Evolutionary conservation across 176 grass and related monocot species (phyloP).

Genomic region (Oryza australiensis): DNA sequence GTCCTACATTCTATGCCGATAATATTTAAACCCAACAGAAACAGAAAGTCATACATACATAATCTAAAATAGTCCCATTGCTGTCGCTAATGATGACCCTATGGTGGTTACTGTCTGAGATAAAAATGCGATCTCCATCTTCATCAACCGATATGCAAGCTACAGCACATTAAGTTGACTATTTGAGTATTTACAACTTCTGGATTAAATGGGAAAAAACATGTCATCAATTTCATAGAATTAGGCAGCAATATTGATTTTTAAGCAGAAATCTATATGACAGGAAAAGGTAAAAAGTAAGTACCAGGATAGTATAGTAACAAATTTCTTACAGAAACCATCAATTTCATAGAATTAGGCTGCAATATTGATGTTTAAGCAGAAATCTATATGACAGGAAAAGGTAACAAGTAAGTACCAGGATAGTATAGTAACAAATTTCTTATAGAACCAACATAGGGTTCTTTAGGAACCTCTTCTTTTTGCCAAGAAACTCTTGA

Average conservation of each 20-base stretch:
- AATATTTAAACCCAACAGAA: slow-evolving; percentile 32
- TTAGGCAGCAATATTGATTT: slow-evolving; percentile 21
- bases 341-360: slow-evolving; percentile 25
- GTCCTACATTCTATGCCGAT: background rate
- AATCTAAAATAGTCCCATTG: slow-evolving; percentile 73
- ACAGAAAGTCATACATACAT: slow-evolving; percentile 51
- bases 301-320: slow-evolving; percentile 70
- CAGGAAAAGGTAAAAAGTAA: slow-evolving; percentile 10
- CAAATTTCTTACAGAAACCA: slow-evolving; percentile 71
- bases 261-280: slow-evolving; percentile 21
- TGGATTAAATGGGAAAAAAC: slow-evolving; percentile 21
- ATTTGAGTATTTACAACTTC: slow-evolving; percentile 15
- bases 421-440: slow-evolving; percentile 63
- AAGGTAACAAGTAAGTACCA: slow-evolving; percentile 47
- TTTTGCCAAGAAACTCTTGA: slow-evolving; percentile 53
- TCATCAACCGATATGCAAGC: slow-evolving; percentile 78
- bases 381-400: slow-evolving; percentile 14
- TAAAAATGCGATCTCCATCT: slow-evolving; percentile 79
- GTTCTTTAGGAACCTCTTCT: slow-evolving; percentile 51
- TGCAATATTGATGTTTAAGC: slow-evolving; percentile 21
- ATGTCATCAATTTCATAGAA: slow-evolving; percentile 16
- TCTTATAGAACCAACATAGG: slow-evolving; percentile 64
- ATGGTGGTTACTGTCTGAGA: slow-evolving; percentile 86
- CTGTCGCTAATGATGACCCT: slow-evolving; percentile 75
- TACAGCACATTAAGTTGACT: slow-evolving; percentile 40